phyloP scores from a whole-genome alignment of 2,329 filamentous ascomycete genomes.

The Coleophoma cylindrospora region DNA sequence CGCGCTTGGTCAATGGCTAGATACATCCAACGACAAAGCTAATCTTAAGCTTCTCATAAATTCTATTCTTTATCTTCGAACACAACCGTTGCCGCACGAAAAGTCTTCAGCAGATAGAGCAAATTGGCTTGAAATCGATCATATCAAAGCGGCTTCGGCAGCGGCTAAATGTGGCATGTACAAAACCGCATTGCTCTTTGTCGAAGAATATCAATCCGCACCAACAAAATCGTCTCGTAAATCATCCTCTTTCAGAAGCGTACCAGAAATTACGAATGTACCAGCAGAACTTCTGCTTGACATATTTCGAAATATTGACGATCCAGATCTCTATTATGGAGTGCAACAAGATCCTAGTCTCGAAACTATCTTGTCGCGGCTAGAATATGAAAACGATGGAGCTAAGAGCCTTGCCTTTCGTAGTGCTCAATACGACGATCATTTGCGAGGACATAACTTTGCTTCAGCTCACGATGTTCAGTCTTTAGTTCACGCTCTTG shows the following conservation, averaged over 20 bases:
- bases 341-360: constrained; percentile 74
- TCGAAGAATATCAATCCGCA: constrained; percentile 65
- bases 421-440: constrained; percentile 84
- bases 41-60: constrained; percentile 72
- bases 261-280: constrained; percentile 29
- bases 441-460: constrained; percentile 59
- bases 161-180: constrained; percentile 78
- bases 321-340: constrained; percentile 95
- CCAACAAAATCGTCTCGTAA: constrained; percentile 55
- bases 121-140: constrained; percentile 83
- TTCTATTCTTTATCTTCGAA: constrained; percentile 81
- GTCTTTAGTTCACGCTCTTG: constrained; percentile 71
- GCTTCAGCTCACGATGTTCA: constrained; percentile 55
- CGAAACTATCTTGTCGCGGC: constrained; percentile 68
- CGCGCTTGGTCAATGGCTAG: constrained; percentile 61
- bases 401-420: constrained; percentile 85
- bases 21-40: constrained; percentile 43
- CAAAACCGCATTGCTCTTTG: constrained; percentile 79
- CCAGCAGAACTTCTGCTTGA: constrained; percentile 67
- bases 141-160: constrained; percentile 61
- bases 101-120: constrained; percentile 72
- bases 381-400: constrained; percentile 88
- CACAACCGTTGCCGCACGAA: constrained; percentile 71
- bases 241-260: constrained; percentile 52
- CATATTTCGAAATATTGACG: constrained; percentile 90